These are phyloP conservation scores for Pyrus betulifolia DNA, from an alignment of 306 rosid genomes.

Conservation along the genomic window DNA sequence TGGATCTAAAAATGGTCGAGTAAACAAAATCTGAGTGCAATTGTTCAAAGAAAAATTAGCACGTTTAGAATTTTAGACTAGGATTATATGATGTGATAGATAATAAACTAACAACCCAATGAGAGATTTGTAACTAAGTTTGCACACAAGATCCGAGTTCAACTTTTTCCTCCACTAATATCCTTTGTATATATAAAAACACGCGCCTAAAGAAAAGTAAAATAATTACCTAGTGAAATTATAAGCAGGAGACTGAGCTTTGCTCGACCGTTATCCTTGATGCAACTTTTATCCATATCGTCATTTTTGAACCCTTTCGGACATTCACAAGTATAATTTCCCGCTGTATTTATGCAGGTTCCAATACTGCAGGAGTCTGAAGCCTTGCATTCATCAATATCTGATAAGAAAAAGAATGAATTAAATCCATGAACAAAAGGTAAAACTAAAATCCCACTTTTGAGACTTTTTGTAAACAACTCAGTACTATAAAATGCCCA, in stretches of 20 bases:
- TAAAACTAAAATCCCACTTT: neutral
- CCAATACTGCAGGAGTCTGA: neutral
- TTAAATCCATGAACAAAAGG: neutral
- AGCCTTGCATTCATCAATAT: conserved; percentile 1
- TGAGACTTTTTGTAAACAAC: neutral
- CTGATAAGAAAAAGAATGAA: neutral
- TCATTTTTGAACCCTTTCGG: neutral
- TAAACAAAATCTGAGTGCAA: neutral
- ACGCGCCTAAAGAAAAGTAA: too few relatives aligned
- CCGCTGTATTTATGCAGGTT: neutral
- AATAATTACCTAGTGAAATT: neutral
- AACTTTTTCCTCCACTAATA: too few relatives aligned
- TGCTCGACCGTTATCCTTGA: neutral
- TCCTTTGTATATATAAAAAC: too few relatives aligned
- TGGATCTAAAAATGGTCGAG: too few relatives aligned
- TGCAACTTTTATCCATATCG: neutral
- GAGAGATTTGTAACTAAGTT: too few relatives aligned
- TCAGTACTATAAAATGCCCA: too few relatives aligned
- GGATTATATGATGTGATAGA: neutral
- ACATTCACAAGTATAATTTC: neutral
- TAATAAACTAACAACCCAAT: too few relatives aligned
- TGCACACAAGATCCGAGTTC: too few relatives aligned
- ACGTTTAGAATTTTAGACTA: too few relatives aligned
- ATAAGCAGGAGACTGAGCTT: neutral
- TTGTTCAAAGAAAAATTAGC: neutral